phyloP scores from a whole-genome alignment of 345 rosid species.

The Anacardium occidentale region DNA sequence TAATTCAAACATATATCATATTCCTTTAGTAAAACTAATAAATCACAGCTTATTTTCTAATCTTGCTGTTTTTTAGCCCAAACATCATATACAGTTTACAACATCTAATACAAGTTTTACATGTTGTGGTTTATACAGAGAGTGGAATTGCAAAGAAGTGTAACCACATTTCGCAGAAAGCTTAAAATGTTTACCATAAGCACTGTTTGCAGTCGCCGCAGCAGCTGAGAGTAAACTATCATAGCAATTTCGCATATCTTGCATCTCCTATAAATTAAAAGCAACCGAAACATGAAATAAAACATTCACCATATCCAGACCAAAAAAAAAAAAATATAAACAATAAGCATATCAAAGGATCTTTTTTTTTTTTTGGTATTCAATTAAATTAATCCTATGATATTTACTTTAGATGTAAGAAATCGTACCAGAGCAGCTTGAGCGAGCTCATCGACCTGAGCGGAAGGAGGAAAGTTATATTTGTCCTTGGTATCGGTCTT shows the following conservation, averaged over 20 bases:
- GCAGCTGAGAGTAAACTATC: constrained; percentile 96
- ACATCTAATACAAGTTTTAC: background rate
- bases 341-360: background rate
- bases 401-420: background rate
- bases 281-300: background rate
- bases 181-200: constrained; percentile 55
- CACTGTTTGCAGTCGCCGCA: constrained; percentile 89
- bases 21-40: background rate
- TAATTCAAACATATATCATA: background rate
- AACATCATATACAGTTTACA: background rate
- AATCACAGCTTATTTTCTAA: background rate
- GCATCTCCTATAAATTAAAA: constrained; percentile 71
- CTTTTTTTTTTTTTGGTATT: too few species aligned
- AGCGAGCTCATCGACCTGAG: constrained; percentile 75
- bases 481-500: constrained; percentile 67
- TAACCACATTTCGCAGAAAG: constrained; percentile 6
- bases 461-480: constrained; percentile 42
- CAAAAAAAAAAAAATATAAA: background rate
- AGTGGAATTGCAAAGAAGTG: background rate
- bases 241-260: constrained; percentile 83
- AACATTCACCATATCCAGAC: background rate
- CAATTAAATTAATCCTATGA: background rate
- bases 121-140: background rate
- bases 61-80: background rate
- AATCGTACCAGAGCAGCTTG: constrained; percentile 72